A percentile compares a stretch with the other conserved stretches of the same genome.
phyloP scores from a whole-genome alignment of 495 filamentous ascomycete genomes.

The Cryomyces antarcticus region DNA sequence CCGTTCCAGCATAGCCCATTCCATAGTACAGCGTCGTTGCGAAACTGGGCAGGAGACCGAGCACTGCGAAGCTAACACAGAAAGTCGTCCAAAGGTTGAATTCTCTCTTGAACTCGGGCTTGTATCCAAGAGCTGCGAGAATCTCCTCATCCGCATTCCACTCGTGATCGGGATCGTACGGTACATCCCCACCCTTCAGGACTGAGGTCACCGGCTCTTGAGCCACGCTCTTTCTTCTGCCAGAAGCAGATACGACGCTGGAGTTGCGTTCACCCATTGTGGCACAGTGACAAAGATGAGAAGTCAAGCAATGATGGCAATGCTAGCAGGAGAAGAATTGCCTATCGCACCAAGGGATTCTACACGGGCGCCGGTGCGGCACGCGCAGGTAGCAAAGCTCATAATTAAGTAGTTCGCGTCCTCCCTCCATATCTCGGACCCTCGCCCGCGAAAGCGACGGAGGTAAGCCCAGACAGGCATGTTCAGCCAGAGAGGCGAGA shows the following conservation, averaged over 20 bases:
- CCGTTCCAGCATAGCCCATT: constrained; percentile 64
- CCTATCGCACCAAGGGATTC: constrained; percentile 4
- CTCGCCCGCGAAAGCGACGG: no score
- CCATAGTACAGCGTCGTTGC: constrained; percentile 60
- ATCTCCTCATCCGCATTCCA: constrained; percentile 42
- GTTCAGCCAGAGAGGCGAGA: no score
- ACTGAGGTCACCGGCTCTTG: constrained; percentile 47
- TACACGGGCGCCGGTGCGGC: neutral
- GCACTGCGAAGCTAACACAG: constrained; percentile 56
- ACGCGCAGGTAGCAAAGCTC: constrained; percentile 1
- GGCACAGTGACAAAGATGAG: constrained; percentile 3
- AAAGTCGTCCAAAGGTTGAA: constrained; percentile 72
- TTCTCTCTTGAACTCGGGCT: constrained; percentile 65
- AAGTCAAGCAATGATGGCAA: constrained; percentile 2
- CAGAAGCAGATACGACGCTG: constrained; percentile 7
- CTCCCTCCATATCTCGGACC: no score
- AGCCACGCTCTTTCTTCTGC: constrained; percentile 16
- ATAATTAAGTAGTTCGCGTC: constrained; percentile 5
- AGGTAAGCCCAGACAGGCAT: no score
- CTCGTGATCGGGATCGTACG: constrained; percentile 29
- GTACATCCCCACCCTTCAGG: constrained; percentile 42
- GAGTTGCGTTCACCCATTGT: constrained; percentile 6
- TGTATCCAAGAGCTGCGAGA: constrained; percentile 52
- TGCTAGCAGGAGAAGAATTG: neutral
- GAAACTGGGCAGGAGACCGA: constrained; percentile 55